These are phyloP conservation scores for Barnettozyma siamensis DNA, from an alignment of 805 yeast species.

Conservation along the genomic window DNA sequence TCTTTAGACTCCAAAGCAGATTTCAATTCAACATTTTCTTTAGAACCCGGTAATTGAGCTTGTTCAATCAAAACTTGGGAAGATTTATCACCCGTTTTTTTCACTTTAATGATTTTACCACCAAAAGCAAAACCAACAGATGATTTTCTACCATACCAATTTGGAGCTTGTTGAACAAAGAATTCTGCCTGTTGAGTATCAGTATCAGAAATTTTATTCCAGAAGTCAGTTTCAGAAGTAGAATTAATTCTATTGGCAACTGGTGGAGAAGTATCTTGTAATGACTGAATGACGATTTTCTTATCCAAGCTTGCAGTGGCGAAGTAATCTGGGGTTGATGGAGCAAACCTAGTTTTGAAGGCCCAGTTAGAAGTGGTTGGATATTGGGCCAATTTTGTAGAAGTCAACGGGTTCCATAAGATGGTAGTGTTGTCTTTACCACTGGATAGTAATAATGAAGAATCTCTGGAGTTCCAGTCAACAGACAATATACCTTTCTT, in stretches of 20 bases:
- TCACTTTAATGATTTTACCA: slow-evolving; percentile 68
- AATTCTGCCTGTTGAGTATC: slow-evolving; percentile 72
- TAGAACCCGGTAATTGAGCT: slow-evolving; percentile 30
- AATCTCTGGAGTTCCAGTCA: slow-evolving; percentile 90
- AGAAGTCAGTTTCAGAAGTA: slow-evolving; percentile 68
- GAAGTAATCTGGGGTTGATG: slow-evolving; percentile 80
- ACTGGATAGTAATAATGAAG: slow-evolving; percentile 72
- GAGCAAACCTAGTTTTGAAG: slow-evolving; percentile 84
- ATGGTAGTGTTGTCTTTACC: slow-evolving; percentile 87
- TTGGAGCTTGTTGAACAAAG: slow-evolving; percentile 74
- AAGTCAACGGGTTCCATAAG: slow-evolving; percentile 85
- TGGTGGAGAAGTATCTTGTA: slow-evolving; percentile 78
- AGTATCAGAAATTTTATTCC: slow-evolving; percentile 69
- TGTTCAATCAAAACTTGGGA: slow-evolving; percentile 40
- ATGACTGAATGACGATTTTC: slow-evolving; percentile 69
- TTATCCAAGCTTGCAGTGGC: slow-evolving; percentile 88
- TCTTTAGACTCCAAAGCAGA: slow-evolving; percentile 54
- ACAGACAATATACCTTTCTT: slow-evolving; percentile 81
- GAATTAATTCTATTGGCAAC: slow-evolving; percentile 37
- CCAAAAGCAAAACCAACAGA: slow-evolving; percentile 90
- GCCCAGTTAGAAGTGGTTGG: slow-evolving; percentile 94
- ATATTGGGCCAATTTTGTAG: slow-evolving; percentile 72
- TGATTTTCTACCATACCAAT: slow-evolving; percentile 74
- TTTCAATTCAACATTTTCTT: slow-evolving; percentile 37
- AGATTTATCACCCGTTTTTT: slow-evolving; percentile 34